These are phyloP conservation scores for Arthrinium phaeospermum DNA, from an alignment of 2,329 filamentous ascomycete genomes.

Conservation along the genomic window DNA sequence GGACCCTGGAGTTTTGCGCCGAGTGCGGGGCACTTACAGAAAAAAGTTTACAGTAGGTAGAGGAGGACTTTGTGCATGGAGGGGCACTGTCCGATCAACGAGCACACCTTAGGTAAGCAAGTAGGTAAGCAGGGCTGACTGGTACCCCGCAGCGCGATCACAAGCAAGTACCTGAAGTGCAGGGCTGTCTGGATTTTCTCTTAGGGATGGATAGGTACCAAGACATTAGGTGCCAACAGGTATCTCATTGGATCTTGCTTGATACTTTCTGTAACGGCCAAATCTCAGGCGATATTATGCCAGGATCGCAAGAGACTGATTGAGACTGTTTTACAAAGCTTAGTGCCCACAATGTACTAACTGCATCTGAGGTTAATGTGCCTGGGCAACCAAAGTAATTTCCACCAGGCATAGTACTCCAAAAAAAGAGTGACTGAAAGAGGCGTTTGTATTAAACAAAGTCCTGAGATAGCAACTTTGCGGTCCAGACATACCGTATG, in stretches of 20 bases:
- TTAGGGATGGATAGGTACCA: background rate
- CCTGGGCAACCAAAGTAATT: conserved; percentile 4
- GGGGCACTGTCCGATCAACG: background rate
- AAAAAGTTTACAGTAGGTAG: background rate
- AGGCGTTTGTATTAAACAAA: too few species aligned
- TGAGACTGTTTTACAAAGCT: background rate
- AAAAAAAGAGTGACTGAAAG: background rate
- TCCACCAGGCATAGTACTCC: background rate
- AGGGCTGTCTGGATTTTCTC: background rate
- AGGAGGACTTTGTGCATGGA: conserved; percentile 8
- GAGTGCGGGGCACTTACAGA: background rate
- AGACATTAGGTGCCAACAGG: background rate
- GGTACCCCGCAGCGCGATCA: conserved; percentile 11
- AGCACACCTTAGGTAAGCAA: background rate
- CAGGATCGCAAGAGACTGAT: background rate
- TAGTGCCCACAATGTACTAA: background rate
- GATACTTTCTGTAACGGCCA: background rate
- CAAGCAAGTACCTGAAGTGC: conserved; percentile 10
- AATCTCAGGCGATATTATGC: background rate
- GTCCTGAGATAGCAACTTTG: background rate
- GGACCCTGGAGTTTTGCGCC: conserved; percentile 11
- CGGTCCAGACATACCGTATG: background rate
- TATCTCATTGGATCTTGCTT: background rate
- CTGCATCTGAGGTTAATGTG: background rate
- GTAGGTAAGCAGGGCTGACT: background rate